Percentiles rank a stretch among this genome's conserved stretches.
These are phyloP conservation scores for Kodamaea hsintzibuensis DNA, from an alignment of 805 yeast species.

Conservation along the genomic window DNA sequence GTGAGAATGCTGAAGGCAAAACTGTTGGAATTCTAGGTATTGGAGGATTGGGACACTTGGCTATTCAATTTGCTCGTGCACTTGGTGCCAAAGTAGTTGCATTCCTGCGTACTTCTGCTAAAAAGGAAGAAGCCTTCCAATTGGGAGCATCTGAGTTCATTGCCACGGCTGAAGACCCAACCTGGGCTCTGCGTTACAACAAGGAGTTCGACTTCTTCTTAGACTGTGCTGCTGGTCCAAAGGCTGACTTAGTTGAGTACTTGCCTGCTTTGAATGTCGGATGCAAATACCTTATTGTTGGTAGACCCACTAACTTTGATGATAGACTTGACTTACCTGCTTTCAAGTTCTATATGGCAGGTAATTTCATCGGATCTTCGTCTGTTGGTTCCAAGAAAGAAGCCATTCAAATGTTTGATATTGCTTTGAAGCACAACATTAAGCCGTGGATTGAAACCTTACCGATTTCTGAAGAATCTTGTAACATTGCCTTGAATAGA, in stretches of 20 bases:
- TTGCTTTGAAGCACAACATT: constrained; percentile 37
- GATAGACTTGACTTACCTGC: constrained; percentile 24
- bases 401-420: constrained; percentile 35
- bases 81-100: constrained; percentile 63
- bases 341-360: constrained; percentile 24
- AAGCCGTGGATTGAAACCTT: constrained; percentile 37
- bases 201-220: constrained; percentile 47
- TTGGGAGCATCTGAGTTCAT: constrained; percentile 58
- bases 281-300: constrained; percentile 27
- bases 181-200: constrained; percentile 26
- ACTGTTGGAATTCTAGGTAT: constrained; percentile 62
- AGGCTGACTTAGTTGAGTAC: constrained; percentile 18
- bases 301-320: constrained; percentile 31
- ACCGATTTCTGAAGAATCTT: constrained; percentile 34
- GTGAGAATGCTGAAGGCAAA: constrained; percentile 29
- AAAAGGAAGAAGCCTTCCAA: constrained; percentile 51
- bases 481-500: constrained; percentile 32
- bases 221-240: constrained; percentile 45
- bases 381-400: constrained; percentile 35
- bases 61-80: constrained; percentile 57
- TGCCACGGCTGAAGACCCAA: constrained; percentile 43
- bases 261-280: constrained; percentile 23
- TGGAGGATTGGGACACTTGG: constrained; percentile 70
- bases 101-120: constrained; percentile 51
- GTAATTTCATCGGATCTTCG: constrained; percentile 29